These are phyloP conservation scores for Curvularia spicifera DNA, from an alignment of 2,329 filamentous ascomycete genomes.

Conservation along the genomic window DNA sequence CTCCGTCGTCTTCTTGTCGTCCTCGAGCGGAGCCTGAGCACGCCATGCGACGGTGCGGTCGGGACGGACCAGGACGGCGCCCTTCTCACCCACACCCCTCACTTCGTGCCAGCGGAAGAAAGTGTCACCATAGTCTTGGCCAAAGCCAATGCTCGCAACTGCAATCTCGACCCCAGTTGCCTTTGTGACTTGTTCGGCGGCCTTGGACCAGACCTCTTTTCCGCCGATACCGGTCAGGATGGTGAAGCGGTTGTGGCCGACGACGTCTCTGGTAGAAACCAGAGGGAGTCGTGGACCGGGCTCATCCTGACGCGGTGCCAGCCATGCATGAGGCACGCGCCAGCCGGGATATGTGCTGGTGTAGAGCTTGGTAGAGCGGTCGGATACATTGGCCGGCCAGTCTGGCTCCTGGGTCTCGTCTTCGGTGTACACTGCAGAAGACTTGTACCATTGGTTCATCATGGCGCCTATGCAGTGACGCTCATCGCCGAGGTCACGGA, in stretches of 20 bases:
- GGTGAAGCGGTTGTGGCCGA: slow-evolving; percentile 3
- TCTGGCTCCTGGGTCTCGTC: slow-evolving; percentile 5
- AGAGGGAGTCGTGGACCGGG: background rate
- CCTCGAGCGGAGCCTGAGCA: background rate
- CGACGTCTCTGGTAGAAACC: slow-evolving; percentile 3
- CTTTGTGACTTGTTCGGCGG: background rate
- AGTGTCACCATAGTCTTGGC: slow-evolving; percentile 2
- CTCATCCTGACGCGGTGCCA: background rate
- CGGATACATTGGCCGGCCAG: slow-evolving; percentile 2
- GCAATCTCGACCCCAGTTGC: background rate
- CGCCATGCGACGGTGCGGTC: slow-evolving; percentile 12
- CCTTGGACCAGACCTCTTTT: background rate
- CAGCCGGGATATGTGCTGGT: slow-evolving; percentile 12
- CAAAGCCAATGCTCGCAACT: slow-evolving; percentile 6
- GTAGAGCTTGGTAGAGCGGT: slow-evolving; percentile 5
- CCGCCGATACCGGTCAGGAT: slow-evolving; percentile 9
- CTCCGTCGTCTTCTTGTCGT: background rate
- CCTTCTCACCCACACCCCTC: slow-evolving; percentile 5
- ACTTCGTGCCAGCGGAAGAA: slow-evolving; percentile 7
- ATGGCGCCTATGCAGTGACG: slow-evolving; percentile 11
- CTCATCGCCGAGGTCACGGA: slow-evolving; percentile 4
- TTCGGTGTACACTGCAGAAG: slow-evolving; percentile 6
- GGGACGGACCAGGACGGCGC: background rate
- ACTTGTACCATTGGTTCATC: slow-evolving; percentile 15
- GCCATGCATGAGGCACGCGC: slow-evolving; percentile 4